Conservation (phyloP, 352 stramenopile genomes). For the Pythium sp. region DNA sequence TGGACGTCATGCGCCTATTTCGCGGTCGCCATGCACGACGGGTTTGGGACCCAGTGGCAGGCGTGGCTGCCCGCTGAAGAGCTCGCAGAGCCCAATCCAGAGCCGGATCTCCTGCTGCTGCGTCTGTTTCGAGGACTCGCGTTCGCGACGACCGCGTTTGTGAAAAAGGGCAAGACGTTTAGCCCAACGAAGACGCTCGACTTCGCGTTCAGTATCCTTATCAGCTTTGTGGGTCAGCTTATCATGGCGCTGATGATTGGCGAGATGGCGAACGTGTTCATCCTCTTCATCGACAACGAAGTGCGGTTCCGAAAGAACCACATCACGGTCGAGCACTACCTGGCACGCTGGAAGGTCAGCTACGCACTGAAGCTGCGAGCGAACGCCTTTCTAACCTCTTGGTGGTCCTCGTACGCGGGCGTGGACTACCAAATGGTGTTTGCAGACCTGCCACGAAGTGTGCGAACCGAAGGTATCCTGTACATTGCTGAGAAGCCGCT, state of each 20-base stretch:
- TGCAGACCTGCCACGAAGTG: conserved; percentile 41
- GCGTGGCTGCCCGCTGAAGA: conserved; percentile 40
- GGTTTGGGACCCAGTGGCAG: conserved; percentile 51
- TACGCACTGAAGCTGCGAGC: conserved; percentile 32
- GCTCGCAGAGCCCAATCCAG: conserved; percentile 26
- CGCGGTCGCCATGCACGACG: conserved; percentile 50
- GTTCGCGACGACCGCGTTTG: conserved; percentile 53
- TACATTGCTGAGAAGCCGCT: conserved; percentile 47
- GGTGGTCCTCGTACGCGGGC: conserved; percentile 56
- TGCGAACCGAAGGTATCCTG: conserved; percentile 47
- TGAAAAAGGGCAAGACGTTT: conserved; percentile 61
- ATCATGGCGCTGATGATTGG: conserved; percentile 79
- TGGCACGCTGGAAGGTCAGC: conserved; percentile 41
- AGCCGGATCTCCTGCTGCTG: conserved; percentile 29
- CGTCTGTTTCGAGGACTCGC: conserved; percentile 47
- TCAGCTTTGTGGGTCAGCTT: conserved; percentile 55
- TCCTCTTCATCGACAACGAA: conserved; percentile 61
- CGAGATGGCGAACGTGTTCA: conserved; percentile 61
- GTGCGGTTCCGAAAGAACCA: conserved; percentile 75
- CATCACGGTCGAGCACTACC: conserved; percentile 48
- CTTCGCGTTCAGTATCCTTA: conserved; percentile 46
- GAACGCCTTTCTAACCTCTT: conserved; percentile 45
- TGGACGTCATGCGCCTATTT: conserved; percentile 68
- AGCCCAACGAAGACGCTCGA: conserved; percentile 37
- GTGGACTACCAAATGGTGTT: conserved; percentile 62